Evolutionary conservation across 129 eudicot species (phyloP), one percentile per base, ranked within the genome.

Genomic region (carrot (Daucus carota)): DNA sequence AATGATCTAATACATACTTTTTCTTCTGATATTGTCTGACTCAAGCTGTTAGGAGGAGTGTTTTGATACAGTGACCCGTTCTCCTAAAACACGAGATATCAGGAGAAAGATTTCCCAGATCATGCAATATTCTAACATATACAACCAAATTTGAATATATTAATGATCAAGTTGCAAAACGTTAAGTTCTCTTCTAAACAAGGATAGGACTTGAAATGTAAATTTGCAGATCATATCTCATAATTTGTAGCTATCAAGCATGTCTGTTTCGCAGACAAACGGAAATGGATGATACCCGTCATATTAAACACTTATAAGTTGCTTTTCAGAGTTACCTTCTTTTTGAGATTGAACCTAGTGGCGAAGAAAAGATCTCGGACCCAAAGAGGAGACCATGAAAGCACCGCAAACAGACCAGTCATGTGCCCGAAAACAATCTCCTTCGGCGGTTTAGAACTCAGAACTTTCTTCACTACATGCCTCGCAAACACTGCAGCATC

Each of bases 361-460:
- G 85, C 75, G 65, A 88, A 91, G 81, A 91, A 91, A 26, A 74
- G 57, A 80, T 91, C 97, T 75, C 97, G 81, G 50, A 80, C 84
- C 97, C 94, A 91, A 47, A 91, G 88, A 29, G 94, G 97, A 57
- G 94, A 88, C 81, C 81, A 69, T 1, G 89, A 80, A 22, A 91
- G 93, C 74, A 88, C 72, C 22, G 82, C 77, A 70, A 91, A 87
- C 85, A 88, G 66, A 57, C 87, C 79, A 44, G 87, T 88, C 90
- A 88, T 81, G 63, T 91, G 90, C 60, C 97, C 97, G 72, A 73
- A 91, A 13, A 81, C 83, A 45, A 91, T 85, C 41, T 85, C 84
- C 76, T 81, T 91, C 0, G 94, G 97, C 16, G 97, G 92, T 59
- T 73, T 83, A 1, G 84, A 69, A 70, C 88, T 86, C 87, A 91